Percentiles rank a stretch among this genome's conserved stretches.
Evolutionary conservation across 2,329 filamentous ascomycete genomes (phyloP).

Genomic region (Aspergillus sojae): DNA sequence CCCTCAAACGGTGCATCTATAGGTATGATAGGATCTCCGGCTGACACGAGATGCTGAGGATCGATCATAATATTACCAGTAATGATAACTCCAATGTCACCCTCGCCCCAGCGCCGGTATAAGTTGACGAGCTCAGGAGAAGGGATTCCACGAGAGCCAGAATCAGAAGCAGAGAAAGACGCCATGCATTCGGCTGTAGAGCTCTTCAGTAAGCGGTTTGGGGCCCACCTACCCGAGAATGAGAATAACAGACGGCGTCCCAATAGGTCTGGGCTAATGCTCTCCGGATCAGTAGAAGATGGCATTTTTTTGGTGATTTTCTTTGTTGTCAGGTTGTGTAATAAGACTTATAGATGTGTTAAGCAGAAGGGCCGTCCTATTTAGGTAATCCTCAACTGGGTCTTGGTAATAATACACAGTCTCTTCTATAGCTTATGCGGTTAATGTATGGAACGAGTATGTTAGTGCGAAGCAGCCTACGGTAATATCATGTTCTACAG

Average conservation of each 20-base stretch:
- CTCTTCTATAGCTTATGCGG: too few species aligned
- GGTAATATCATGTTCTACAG: too few species aligned
- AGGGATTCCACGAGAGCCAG: neutral
- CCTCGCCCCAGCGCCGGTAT: neutral
- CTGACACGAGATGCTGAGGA: neutral
- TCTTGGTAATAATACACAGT: too few species aligned
- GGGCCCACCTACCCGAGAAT: neutral
- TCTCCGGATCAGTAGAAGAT: neutral
- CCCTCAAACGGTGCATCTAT: neutral
- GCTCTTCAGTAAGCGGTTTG: neutral
- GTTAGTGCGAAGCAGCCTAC: too few species aligned
- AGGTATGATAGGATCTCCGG: neutral
- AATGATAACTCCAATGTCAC: neutral
- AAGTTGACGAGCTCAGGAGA: neutral
- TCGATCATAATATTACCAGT: constrained; percentile 1
- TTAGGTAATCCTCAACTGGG: too few species aligned
- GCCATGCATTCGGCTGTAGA: neutral
- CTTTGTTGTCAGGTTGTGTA: neutral
- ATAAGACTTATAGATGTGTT: neutral
- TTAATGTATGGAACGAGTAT: too few species aligned
- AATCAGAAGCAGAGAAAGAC: neutral
- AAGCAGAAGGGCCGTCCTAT: too few species aligned
- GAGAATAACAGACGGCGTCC: neutral
- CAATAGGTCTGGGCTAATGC: neutral
- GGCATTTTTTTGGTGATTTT: neutral